Base-by-base conservation (phyloP, 108 stramenopile species). In the Nannochloropsis salina region DNA sequence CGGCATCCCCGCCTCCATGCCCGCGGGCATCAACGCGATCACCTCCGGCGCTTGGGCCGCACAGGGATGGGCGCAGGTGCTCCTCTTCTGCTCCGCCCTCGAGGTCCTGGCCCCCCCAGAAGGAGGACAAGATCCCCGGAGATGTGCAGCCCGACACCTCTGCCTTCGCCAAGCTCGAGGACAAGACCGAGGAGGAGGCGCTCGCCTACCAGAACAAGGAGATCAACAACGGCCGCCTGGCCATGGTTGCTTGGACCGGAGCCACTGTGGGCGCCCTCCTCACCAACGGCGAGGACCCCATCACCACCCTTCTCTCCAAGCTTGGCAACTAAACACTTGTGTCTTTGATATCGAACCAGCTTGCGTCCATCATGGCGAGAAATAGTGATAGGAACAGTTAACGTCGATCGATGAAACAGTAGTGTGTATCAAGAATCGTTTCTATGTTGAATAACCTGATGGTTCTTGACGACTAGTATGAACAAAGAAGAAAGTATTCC, bases 41-140 rank as follows among this genome's bases (percentile, higher is more conserved):
- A 74, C 61, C 61, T 74, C 61, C 61, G 61, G 61, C n/a, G 61
- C 61, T 74, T 74, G 61, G 61, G 61, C 61, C 61, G 61, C 61
- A n/a, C 61, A 74, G 61, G 61, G 61, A 15, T 74, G 61, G 61
- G 61, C 61, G 61, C 61, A 74, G 61, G 61, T 74, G 61, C 61
- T 74, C 61, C 61, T 74, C 20, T 74, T 74, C 61, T 15, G 20
- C 20, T 4, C 61, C 61, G 61, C 61, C 61, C 61, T 74, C 61
- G 61, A 74, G 61, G 61, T 74, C 20, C 61, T 74, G 15, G 61
- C 61, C 61, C 61, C n/a, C 61, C 61, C 61, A 74, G 61, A 74
- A 74, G 61, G 61, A 74, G 61, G 61, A 74, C 61, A 74, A 74
- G 61, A 74, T 74, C 61, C 61, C 61, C 61, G 61, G 61, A 2